Conservation (phyloP, 495 filamentous ascomycete species). For the Penicillium cataractarum region DNA sequence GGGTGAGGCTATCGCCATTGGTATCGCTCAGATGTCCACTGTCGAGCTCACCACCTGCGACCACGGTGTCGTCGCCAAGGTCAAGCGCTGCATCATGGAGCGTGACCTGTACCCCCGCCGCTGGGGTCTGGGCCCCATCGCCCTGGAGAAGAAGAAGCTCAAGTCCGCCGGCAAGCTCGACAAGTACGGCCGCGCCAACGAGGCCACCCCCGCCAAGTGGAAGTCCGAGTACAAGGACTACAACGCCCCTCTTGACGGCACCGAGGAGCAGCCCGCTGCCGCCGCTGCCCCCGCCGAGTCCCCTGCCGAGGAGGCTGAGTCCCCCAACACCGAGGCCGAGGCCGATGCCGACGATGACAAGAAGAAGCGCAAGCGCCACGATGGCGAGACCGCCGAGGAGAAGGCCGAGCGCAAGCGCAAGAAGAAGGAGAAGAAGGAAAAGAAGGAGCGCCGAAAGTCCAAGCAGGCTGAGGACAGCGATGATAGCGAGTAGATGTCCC, state of each 20-base stretch:
- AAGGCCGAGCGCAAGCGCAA: constrained; percentile 73
- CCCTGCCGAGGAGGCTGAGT: constrained; percentile 29
- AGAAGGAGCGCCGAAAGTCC: constrained; percentile 68
- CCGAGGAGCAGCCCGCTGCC: constrained; percentile 44
- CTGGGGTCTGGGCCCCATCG: constrained; percentile 92
- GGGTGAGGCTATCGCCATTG: constrained; percentile 95
- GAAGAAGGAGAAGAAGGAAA: constrained; percentile 76
- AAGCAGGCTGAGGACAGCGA: constrained; percentile 61
- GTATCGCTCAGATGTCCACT: constrained; percentile 93
- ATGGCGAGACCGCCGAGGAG: constrained; percentile 77
- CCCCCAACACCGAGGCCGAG: constrained; percentile 40
- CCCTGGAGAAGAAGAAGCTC: constrained; percentile 97
- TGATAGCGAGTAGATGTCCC: constrained; percentile 55
- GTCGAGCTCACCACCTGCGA: constrained; percentile 90
- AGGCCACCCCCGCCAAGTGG: constrained; percentile 90
- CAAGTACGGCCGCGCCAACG: constrained; percentile 92
- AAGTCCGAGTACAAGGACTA: constrained; percentile 87
- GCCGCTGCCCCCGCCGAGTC: constrained; percentile 44
- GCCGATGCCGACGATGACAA: constrained; percentile 46
- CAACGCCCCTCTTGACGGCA: constrained; percentile 54
- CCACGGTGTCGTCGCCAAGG: constrained; percentile 95
- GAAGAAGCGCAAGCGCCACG: constrained; percentile 84
- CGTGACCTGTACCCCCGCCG: constrained; percentile 91
- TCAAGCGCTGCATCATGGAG: constrained; percentile 99
- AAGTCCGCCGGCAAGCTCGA: constrained; percentile 97